Conservation (phyloP, 2,329 filamentous ascomycete genomes). For the Calonectria honghensis region DNA sequence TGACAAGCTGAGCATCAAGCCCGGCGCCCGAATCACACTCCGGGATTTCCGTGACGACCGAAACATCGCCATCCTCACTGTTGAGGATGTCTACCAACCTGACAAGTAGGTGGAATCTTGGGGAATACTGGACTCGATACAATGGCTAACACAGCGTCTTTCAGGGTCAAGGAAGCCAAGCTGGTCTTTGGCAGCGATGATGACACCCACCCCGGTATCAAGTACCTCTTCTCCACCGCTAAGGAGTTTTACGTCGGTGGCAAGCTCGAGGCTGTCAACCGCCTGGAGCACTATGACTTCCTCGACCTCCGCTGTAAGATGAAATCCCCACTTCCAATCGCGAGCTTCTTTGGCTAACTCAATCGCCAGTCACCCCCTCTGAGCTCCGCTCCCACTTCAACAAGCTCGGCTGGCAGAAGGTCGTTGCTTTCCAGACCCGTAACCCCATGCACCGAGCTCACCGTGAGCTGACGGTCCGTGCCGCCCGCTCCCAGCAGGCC, state of each 20-base stretch:
- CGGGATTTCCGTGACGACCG: slow-evolving; percentile 97
- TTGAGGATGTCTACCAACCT: slow-evolving; percentile 96
- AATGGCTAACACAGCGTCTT: background rate
- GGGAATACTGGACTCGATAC: slow-evolving; percentile 45
- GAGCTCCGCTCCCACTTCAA: slow-evolving; percentile 98
- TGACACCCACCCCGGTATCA: slow-evolving; percentile 92
- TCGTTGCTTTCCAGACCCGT: slow-evolving; percentile 98
- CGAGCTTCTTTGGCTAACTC: slow-evolving; percentile 39
- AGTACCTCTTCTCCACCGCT: slow-evolving; percentile 88
- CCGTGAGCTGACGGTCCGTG: slow-evolving; percentile 97
- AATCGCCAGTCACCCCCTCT: slow-evolving; percentile 84
- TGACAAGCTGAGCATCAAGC: slow-evolving; percentile 83
- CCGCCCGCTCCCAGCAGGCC: slow-evolving; percentile 94
- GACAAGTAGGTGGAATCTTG: slow-evolving; percentile 83
- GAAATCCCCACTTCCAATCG: slow-evolving; percentile 33
- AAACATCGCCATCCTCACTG: slow-evolving; percentile 95
- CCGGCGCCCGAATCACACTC: slow-evolving; percentile 88
- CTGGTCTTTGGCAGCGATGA: slow-evolving; percentile 95
- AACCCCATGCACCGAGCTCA: slow-evolving; percentile 99
- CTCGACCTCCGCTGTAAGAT: slow-evolving; percentile 91
- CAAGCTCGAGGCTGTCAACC: slow-evolving; percentile 96
- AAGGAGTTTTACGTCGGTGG: slow-evolving; percentile 95
- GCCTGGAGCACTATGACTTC: slow-evolving; percentile 99
- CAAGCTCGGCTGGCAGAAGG: slow-evolving; percentile 98
- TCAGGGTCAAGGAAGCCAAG: slow-evolving; percentile 89